These are phyloP conservation scores for Westerdykella sp. DNA, from an alignment of 2,329 filamentous ascomycete genomes.

Conservation along the genomic window DNA sequence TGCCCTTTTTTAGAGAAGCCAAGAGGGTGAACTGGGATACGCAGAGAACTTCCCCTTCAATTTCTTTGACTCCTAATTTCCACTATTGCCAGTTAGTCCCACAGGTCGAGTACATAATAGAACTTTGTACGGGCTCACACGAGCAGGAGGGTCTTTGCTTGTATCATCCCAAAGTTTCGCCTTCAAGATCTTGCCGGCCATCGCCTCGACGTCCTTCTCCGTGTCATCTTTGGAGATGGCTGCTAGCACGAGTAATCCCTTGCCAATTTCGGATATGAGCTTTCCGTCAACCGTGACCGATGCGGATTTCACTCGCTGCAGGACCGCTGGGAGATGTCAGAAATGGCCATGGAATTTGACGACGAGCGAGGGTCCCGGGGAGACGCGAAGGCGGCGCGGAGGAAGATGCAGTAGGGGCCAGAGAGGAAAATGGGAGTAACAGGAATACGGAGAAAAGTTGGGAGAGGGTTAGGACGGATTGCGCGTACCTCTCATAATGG, in stretches of 20 bases:
- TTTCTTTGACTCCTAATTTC: slow-evolving; percentile 85
- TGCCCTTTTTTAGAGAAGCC: slow-evolving; percentile 90
- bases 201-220: slow-evolving; percentile 73
- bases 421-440: no score
- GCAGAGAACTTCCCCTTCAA: slow-evolving; percentile 87
- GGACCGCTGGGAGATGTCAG: slow-evolving; percentile 57
- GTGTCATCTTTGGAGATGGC: slow-evolving; percentile 88
- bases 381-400: no score
- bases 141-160: slow-evolving; percentile 49
- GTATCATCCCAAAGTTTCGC: slow-evolving; percentile 89
- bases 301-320: slow-evolving; percentile 90
- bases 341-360: no score
- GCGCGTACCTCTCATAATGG: no score
- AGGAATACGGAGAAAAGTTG: no score
- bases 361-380: no score
- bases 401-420: no score
- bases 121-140: slow-evolving; percentile 42
- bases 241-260: slow-evolving; percentile 83
- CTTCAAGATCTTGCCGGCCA: slow-evolving; percentile 82
- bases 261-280: slow-evolving; percentile 83
- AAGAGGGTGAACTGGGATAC: slow-evolving; percentile 96
- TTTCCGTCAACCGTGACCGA: slow-evolving; percentile 92
- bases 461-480: no score
- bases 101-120: neutral
- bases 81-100: slow-evolving; percentile 51